Conservation (phyloP, 1,139 yeast genomes). For the Hansenula lynferdii region DNA sequence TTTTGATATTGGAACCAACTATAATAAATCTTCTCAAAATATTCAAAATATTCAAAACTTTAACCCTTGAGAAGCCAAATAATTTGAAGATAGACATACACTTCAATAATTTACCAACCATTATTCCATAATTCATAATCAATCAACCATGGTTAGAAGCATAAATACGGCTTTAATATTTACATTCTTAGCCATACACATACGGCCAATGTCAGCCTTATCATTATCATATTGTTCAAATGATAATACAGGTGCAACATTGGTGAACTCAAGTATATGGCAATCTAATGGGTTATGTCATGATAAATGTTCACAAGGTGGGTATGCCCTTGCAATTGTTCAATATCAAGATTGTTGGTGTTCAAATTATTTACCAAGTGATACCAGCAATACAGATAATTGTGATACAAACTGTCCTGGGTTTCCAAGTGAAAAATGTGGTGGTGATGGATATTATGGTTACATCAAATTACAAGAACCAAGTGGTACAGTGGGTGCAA, state of each 20-base stretch:
- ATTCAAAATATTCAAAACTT: too few relatives aligned
- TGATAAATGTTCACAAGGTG: constrained; percentile 43
- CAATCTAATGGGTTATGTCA: constrained; percentile 55
- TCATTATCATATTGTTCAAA: constrained; percentile 37
- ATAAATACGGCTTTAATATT: neutral
- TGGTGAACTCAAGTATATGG: constrained; percentile 25
- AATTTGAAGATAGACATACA: too few relatives aligned
- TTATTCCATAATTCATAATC: too few relatives aligned
- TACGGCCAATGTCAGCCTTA: constrained; percentile 3
- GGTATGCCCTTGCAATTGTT: constrained; percentile 53
- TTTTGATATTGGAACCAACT: too few relatives aligned
- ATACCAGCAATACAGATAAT: constrained; percentile 27
- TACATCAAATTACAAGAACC: constrained; percentile 13
- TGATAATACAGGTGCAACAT: constrained; percentile 36
- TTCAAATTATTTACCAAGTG: constrained; percentile 45
- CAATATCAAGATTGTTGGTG: constrained; percentile 57
- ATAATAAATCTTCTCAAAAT: too few relatives aligned
- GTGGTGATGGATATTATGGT: constrained; percentile 17
- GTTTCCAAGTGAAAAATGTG: constrained; percentile 23
- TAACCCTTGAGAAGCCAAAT: too few relatives aligned
- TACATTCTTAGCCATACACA: neutral
- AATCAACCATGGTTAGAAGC: neutral
- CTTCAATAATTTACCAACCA: too few relatives aligned
- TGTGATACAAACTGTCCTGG: constrained; percentile 55
- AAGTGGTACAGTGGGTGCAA: constrained; percentile 2